Evolutionary conservation across 805 yeast species (phyloP), one percentile per base, ranked within the genome.

Genomic region (Candida methanosorbosa): DNA sequence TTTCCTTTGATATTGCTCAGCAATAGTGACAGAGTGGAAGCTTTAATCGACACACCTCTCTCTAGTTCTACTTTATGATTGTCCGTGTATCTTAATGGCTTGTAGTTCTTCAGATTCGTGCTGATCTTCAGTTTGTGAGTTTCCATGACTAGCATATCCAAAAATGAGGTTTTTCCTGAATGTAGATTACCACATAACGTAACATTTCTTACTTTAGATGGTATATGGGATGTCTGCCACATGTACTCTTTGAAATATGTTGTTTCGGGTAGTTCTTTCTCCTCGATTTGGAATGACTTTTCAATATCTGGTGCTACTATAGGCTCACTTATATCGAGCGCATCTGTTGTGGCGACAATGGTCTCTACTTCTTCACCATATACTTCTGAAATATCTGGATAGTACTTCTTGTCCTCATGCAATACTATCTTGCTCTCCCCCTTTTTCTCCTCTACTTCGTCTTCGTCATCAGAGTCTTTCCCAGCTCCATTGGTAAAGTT

Each of bases 121-220:
- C 54, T 44, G 11, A 45, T 34, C 14, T 48, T 37, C 4, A 64
- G 51, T n/a, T 57, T 49, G 45, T 86, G 96, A 0, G 94, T 77
- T 37, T 80, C 77, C 3, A 61, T 43, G 0, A 86, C 73, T 18
- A 90, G 54, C 55, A 70, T 53, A 50, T 90, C 96, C 3, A 84
- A 44, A 1, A 88, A 57, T 0, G 85, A 66, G 0, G 97, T 83
- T 57, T 92, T 92, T 2, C 99, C 99, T 5, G 85, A 77, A 45
- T 84, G 83, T 2, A 82, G 52, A 29, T 77, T 73, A 0, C 98
- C 98, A n/a, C 78, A 74, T 1, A 92, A 44, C 0, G 88, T 81
- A 14, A 88, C 60, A 54, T 82, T 88, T 32, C 94, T 67, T 8
- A 79, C 66, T 43, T 80, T 75, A 12, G 74, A 75, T 0, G 94